These are phyloP conservation scores for Sphaerulina vaccinii DNA, from an alignment of 2,329 filamentous ascomycete species.

Conservation along the genomic window DNA sequence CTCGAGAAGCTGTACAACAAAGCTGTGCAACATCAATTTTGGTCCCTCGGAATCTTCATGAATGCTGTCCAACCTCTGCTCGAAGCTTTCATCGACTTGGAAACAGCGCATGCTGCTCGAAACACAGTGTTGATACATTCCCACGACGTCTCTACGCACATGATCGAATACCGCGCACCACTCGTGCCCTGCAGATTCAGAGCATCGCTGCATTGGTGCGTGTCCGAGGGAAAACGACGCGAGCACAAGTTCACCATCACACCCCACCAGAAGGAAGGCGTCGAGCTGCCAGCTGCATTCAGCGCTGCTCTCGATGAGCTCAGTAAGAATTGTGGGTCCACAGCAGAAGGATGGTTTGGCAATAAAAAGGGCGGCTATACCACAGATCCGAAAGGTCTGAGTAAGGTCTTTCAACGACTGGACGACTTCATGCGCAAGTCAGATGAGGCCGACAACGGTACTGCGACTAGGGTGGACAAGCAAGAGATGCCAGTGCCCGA, in stretches of 20 bases:
- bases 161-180: constrained; percentile 43
- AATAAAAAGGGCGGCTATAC: constrained; percentile 12
- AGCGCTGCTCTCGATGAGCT: constrained; percentile 6
- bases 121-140: constrained; percentile 32
- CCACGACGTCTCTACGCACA: constrained; percentile 39
- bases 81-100: constrained; percentile 59
- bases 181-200: constrained; percentile 37
- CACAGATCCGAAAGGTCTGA: constrained; percentile 1
- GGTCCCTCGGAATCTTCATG: constrained; percentile 1
- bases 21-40: constrained; percentile 50
- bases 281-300: not conserved
- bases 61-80: constrained; percentile 62
- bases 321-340: constrained; percentile 4
- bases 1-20: constrained; percentile 48
- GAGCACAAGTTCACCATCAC: constrained; percentile 3
- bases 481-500: constrained; percentile 2
- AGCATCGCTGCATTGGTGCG: constrained; percentile 19
- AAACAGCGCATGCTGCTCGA: constrained; percentile 37
- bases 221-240: constrained; percentile 31
- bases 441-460: constrained; percentile 2
- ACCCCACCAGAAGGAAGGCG: not conserved
- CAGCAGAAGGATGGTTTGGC: constrained; percentile 6
- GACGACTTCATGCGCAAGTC: constrained; percentile 41
- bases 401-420: constrained; percentile 38
- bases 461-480: constrained; percentile 12